These are phyloP conservation scores for Saccharomyces eubayanus DNA, from an alignment of 805 yeast genomes.

Conservation along the genomic window DNA sequence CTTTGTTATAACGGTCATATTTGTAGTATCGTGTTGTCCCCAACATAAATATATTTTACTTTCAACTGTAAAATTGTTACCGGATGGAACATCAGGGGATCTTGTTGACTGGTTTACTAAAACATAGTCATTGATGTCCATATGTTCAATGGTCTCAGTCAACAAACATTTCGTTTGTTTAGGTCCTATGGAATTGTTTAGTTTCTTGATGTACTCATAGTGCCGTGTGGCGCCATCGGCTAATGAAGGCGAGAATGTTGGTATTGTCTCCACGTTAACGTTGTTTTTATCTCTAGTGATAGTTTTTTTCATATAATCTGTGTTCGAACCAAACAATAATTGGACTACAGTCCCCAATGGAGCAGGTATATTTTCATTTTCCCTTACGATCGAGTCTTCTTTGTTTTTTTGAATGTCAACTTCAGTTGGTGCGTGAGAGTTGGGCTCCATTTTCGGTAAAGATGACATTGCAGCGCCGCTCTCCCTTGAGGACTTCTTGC, in stretches of 20 bases:
- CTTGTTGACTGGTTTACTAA: conserved; percentile 45
- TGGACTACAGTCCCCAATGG: conserved; percentile 59
- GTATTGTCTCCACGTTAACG: conserved; percentile 45
- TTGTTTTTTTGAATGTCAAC: conserved; percentile 37
- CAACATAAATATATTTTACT: conserved; percentile 57
- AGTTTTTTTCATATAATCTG: conserved; percentile 39
- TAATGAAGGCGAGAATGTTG: conserved; percentile 28
- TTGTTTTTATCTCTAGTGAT: conserved; percentile 50
- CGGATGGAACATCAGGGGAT: conserved; percentile 73
- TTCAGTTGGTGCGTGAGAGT: conserved; percentile 39
- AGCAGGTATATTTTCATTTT: conserved; percentile 45
- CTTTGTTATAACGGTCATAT: conserved; percentile 45
- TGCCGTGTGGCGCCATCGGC: conserved; percentile 34
- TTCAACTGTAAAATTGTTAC: conserved; percentile 54
- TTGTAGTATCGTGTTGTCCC: conserved; percentile 49
- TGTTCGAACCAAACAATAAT: conserved; percentile 55
- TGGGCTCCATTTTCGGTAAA: conserved; percentile 32
- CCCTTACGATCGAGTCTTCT: conserved; percentile 44
- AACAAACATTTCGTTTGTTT: conserved; percentile 61
- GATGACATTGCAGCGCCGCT: conserved; percentile 14
- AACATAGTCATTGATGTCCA: conserved; percentile 37
- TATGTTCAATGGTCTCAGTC: conserved; percentile 44
- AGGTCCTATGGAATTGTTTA: conserved; percentile 60
- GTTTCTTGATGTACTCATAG: conserved; percentile 51
- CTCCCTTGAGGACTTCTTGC: conserved; percentile 9